Base-by-base conservation (phyloP, 176 grass and related monocot genomes). In the Panicum miliaceum region DNA sequence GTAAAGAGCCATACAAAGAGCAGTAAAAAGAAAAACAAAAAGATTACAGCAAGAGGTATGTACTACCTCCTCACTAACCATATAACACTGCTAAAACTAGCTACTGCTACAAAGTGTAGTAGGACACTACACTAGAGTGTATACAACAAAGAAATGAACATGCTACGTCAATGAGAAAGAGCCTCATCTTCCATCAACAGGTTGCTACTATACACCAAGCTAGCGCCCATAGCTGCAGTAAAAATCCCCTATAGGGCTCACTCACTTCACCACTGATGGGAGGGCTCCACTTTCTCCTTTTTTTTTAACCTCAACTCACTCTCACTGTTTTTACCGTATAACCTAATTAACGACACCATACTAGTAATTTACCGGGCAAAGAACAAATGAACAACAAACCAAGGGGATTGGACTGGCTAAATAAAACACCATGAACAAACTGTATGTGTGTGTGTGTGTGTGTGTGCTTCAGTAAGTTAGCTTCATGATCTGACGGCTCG, bases 191-290 rank as follows among this genome's bases (percentile, higher is more conserved):
- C 81, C 68, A 90, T 87, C 89, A 40, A 8, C 61, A 23, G 89
- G 89, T 73, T 73, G 70, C 26, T 85, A 46, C 73, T 90, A 82
- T 90, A 87, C 84, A 87, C 34, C 68, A 76, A 82, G 77, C 80
- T 57, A 80, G 76, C 75, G 68, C 80, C 89, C 80, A 68, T 87
- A 84, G 84, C 89, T 84, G 80, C 75, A 75, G 84, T 84, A 84
- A 89, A 90, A 87, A 76, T 87, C 81, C 89, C 89, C 84, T 46
- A 60, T 60, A 86, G 84, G 84, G 89, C 89, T 90, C 34, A 81
- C 84, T 89, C 73, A 69, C 89, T 83, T 73, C 59, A 73, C 58
- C 61, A 47, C 89, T 90, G 89, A 87, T 81, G 75, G 59, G 84
- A 79, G 84, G 89, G 89, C 89, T 90, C 84, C 68, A 62, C 71